phyloP scores from a whole-genome alignment of 139 green algal genomes.

The Chlamydomonas applanata region DNA sequence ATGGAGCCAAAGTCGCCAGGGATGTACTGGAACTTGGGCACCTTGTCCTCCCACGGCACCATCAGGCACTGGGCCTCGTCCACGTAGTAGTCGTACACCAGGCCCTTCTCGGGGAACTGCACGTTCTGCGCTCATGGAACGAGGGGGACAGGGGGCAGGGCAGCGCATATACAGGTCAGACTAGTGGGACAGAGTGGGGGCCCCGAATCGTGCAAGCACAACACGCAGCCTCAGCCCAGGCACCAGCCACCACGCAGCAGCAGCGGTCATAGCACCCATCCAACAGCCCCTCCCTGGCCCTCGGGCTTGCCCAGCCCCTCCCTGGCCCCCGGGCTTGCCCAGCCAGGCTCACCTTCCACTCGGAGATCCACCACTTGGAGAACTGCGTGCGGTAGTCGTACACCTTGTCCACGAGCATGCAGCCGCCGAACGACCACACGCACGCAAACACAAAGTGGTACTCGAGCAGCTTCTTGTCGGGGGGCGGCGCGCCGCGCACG shows the following conservation, averaged over 20 bases:
- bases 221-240: too few relatives aligned
- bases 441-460: constrained; percentile 91
- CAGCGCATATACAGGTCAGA: constrained; percentile 12
- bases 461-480: constrained; percentile 87
- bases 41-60: constrained; percentile 71
- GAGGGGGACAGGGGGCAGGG: constrained; percentile 2
- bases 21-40: constrained; percentile 55
- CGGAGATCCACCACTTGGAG: constrained; percentile 81
- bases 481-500: constrained; percentile 48
- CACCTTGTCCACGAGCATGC: constrained; percentile 82
- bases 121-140: constrained; percentile 31
- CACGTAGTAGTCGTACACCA: constrained; percentile 92
- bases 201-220: too few relatives aligned
- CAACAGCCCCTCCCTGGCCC: too few relatives aligned
- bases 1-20: constrained; percentile 54
- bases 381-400: constrained; percentile 83
- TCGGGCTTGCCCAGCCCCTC: too few relatives aligned
- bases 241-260: too few relatives aligned
- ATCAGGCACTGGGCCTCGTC: constrained; percentile 65
- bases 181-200: too few relatives aligned
- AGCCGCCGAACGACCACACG: constrained; percentile 91
- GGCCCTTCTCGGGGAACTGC: constrained; percentile 72
- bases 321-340: constrained; percentile 17
- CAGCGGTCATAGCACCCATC: too few relatives aligned
- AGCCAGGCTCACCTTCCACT: constrained; percentile 70